A percentile compares a stretch with the other conserved stretches of the same genome.
Conservation (phyloP, 2,329 filamentous ascomycete species). For the Colletotrichum lini region DNA sequence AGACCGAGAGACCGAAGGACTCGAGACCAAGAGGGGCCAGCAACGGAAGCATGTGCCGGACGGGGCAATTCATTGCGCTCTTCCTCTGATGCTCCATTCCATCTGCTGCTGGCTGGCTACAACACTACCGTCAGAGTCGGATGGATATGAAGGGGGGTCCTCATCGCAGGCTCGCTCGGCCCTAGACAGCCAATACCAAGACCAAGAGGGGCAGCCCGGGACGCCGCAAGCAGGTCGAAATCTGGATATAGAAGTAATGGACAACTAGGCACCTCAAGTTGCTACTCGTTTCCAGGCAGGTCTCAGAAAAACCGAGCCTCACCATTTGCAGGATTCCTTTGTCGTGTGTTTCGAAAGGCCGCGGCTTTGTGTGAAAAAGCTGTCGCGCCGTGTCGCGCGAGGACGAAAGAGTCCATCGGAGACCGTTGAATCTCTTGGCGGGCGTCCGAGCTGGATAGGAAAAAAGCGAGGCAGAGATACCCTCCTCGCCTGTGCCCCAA, state of each 20-base stretch:
- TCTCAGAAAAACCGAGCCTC: constrained; percentile 1
- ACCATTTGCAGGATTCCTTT: not conserved
- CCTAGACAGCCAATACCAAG: not conserved
- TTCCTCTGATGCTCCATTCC: not conserved
- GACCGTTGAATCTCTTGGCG: constrained; percentile 39
- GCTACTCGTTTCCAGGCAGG: not conserved
- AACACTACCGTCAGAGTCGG: not conserved
- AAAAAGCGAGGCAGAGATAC: too few relatives aligned
- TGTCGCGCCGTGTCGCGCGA: not conserved
- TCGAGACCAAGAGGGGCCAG: not conserved
- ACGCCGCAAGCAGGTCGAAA: constrained; percentile 1
- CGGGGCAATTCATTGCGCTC: not conserved
- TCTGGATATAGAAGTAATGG: not conserved
- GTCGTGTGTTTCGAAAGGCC: not conserved
- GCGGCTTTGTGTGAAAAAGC: not conserved
- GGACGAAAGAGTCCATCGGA: constrained; percentile 13
- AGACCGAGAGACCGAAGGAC: not conserved
- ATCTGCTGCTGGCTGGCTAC: not conserved
- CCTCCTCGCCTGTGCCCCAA: too few relatives aligned
- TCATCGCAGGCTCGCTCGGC: constrained; percentile 20
- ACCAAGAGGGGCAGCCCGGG: constrained; percentile 14
- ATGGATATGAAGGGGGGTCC: not conserved
- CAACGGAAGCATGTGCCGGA: constrained; percentile 20
- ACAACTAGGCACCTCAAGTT: not conserved
- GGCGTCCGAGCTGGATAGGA: constrained; percentile 34